Conservation (phyloP, 352 stramenopile species). For the Globisporangium echinulatum region DNA sequence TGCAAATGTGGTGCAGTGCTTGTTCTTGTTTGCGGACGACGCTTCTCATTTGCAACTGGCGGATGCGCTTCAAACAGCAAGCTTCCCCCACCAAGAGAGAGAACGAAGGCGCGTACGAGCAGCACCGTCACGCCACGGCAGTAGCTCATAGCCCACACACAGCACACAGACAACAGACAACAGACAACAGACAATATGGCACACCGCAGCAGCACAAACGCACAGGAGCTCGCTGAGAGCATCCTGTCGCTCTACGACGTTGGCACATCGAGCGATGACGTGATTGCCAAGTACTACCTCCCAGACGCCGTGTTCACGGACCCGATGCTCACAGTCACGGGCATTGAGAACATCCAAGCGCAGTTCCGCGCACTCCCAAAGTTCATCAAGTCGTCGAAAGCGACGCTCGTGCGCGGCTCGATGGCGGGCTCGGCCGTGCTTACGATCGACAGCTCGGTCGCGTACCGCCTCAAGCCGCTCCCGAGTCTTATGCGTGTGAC, state of each 20-base stretch:
- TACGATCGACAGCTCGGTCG: slow-evolving; percentile 75
- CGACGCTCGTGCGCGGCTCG: slow-evolving; percentile 73
- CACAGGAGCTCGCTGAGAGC: slow-evolving; percentile 70
- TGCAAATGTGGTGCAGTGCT: neutral
- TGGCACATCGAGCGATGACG: slow-evolving; percentile 51
- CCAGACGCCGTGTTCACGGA: slow-evolving; percentile 76
- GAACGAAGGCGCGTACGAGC: neutral
- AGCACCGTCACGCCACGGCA: neutral
- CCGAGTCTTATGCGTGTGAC: slow-evolving; percentile 65
- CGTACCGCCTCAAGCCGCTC: slow-evolving; percentile 70
- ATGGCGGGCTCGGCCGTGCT: slow-evolving; percentile 74
- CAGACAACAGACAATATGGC: slow-evolving; percentile 29
- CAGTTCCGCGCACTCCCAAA: slow-evolving; percentile 77
- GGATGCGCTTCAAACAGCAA: slow-evolving; percentile 1
- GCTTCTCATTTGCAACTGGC: neutral
- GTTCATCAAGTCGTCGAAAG: slow-evolving; percentile 73
- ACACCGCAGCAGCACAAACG: slow-evolving; percentile 52
- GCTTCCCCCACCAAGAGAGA: neutral
- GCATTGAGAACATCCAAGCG: slow-evolving; percentile 77
- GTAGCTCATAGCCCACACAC: neutral
- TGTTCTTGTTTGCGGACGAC: neutral
- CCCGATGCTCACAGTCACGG: slow-evolving; percentile 63
- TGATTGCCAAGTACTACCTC: slow-evolving; percentile 74
- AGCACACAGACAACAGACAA: neutral
- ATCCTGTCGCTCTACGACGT: slow-evolving; percentile 84